Evolutionary conservation across 1,284 basidiomycete genomes (phyloP).

Genomic region (Vanrija humicola): DNA sequence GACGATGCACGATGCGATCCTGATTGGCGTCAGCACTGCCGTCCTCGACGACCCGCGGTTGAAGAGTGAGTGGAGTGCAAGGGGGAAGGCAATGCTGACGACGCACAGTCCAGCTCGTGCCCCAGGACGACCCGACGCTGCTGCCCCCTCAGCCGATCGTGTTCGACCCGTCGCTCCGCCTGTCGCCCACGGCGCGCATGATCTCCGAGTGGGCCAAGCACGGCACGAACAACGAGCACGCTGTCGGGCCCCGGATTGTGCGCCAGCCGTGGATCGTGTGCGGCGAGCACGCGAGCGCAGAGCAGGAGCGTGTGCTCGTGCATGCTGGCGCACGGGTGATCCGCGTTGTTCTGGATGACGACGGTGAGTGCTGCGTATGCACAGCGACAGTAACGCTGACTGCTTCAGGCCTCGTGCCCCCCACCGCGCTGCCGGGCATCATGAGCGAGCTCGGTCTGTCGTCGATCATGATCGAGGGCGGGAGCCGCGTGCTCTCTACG

Average conservation of each 20-base stretch:
- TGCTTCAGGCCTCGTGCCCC: conserved; percentile 53
- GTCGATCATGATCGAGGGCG: conserved; percentile 94
- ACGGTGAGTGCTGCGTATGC: conserved; percentile 44
- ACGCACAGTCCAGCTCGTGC: conserved; percentile 34
- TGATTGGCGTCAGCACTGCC: conserved; percentile 86
- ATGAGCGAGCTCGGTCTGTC: conserved; percentile 59
- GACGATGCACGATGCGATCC: conserved; percentile 84
- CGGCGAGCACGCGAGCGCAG: conserved; percentile 27
- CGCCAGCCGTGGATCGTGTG: conserved; percentile 73
- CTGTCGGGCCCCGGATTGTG: conserved; percentile 54
- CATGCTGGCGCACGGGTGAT: conserved; percentile 44
- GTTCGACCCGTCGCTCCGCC: conserved; percentile 70
- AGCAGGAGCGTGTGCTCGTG: conserved; percentile 30
- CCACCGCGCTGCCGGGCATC: conserved; percentile 55
- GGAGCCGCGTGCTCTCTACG: conserved; percentile 73
- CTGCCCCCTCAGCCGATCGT: conserved; percentile 72
- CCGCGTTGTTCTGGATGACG: conserved; percentile 45
- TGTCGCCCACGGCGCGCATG: conserved; percentile 67
- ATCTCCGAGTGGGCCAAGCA: conserved; percentile 45
- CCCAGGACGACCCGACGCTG: conserved; percentile 16
- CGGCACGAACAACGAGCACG: too few relatives aligned
- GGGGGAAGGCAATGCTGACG: too few relatives aligned
- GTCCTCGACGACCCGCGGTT: conserved; percentile 89
- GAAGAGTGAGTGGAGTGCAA: conserved; percentile 61
- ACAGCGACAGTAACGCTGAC: too few relatives aligned